phyloP scores from a whole-genome alignment of 768 basidiomycete genomes.

The Kwoniella botswanensis region DNA sequence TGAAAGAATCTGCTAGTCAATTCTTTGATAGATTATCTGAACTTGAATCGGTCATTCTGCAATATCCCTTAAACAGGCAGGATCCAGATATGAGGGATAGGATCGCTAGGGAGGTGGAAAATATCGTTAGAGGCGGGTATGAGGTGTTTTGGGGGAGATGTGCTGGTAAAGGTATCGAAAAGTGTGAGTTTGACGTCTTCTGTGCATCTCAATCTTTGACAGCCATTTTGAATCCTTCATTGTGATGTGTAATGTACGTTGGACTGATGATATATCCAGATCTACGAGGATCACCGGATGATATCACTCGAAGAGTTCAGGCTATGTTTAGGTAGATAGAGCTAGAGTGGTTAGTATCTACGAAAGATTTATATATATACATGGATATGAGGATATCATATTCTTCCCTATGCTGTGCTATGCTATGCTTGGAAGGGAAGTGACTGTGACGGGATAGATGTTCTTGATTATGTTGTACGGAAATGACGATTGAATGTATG shows the following conservation, averaged over 20 bases:
- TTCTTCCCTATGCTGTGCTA: no score
- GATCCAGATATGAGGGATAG: constrained; percentile 55
- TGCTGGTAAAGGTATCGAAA: constrained; percentile 49
- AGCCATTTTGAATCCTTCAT: neutral
- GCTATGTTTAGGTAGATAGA: constrained; percentile 37
- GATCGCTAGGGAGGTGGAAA: constrained; percentile 42
- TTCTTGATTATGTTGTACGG: neutral
- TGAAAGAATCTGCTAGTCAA: constrained; percentile 49
- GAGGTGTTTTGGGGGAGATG: constrained; percentile 39
- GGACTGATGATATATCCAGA: constrained; percentile 26
- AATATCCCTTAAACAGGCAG: constrained; percentile 47
- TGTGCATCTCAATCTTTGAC: neutral
- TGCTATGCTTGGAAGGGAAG: neutral
- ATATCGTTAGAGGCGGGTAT: constrained; percentile 44
- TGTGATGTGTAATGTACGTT: neutral
- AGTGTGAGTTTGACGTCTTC: constrained; percentile 45
- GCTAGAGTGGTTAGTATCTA: no score
- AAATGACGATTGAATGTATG: neutral
- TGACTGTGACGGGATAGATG: neutral
- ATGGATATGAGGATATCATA: no score
- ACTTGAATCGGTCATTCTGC: constrained; percentile 41
- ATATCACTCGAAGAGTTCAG: constrained; percentile 44
- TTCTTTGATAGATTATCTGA: constrained; percentile 52
- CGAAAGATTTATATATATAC: no score
- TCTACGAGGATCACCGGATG: constrained; percentile 46